Conservation (phyloP, 495 filamentous ascomycete genomes). For the Symbiotaphrina buchneri region DNA sequence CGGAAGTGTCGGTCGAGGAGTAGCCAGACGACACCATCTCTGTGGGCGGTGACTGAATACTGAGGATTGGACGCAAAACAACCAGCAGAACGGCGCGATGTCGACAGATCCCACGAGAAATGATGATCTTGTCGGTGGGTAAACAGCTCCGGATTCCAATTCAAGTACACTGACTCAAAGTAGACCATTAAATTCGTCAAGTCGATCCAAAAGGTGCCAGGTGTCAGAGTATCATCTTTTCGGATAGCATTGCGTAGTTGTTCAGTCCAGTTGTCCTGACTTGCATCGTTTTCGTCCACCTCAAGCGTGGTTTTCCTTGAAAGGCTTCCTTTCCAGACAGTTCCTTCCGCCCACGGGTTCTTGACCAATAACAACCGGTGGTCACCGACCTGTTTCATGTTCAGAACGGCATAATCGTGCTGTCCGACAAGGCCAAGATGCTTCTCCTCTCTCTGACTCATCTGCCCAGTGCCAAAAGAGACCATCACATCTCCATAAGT, state of each 20-base stretch:
- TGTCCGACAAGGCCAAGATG: conserved; percentile 64
- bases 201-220: conserved; percentile 82
- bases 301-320: conserved; percentile 6
- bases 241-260: conserved; percentile 5
- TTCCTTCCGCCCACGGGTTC: conserved; percentile 83
- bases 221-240: conserved; percentile 14
- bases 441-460: conserved; percentile 49
- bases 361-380: conserved; percentile 60
- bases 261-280: conserved; percentile 5
- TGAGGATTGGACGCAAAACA: conserved; percentile 70
- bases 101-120: conserved; percentile 63
- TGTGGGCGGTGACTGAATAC: conserved; percentile 37
- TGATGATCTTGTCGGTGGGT: conserved; percentile 63
- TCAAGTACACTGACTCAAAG: conserved; percentile 88
- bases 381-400: conserved; percentile 43
- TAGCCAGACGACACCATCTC: conserved; percentile 48
- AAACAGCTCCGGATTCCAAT: conserved; percentile 89
- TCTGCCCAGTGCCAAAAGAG: conserved; percentile 71
- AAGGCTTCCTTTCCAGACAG: conserved; percentile 33
- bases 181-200: conserved; percentile 66
- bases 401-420: conserved; percentile 84
- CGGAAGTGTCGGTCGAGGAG: conserved; percentile 67
- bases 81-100: conserved; percentile 24
- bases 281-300: conserved; percentile 4
- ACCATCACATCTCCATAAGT: conserved; percentile 62